A percentile compares a stretch with the other conserved stretches of the same genome.
Conservation (phyloP, 108 stramenopile genomes). For the Cyclotella baltica region DNA sequence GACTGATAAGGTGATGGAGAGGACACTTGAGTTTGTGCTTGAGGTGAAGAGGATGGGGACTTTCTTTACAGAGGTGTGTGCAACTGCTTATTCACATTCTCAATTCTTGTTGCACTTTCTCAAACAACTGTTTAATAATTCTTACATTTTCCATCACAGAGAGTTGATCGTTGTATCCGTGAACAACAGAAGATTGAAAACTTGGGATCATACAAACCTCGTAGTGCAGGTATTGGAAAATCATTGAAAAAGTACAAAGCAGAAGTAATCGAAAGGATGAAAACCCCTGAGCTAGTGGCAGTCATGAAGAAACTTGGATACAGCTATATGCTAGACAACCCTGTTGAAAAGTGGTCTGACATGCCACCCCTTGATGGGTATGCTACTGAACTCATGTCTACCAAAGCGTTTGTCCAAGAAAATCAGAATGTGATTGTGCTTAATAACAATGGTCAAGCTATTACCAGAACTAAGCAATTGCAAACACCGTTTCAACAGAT, state of each 20-base stretch:
- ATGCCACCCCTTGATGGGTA: constrained; percentile 54
- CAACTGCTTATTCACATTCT: no score
- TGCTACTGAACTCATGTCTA: constrained; percentile 29
- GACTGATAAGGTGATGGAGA: constrained; percentile 61
- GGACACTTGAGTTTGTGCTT: constrained; percentile 64
- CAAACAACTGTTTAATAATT: no score
- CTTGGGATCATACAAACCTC: constrained; percentile 74
- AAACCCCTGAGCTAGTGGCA: constrained; percentile 35
- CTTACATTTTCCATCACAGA: no score
- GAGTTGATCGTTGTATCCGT: constrained; percentile 64
- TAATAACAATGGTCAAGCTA: constrained; percentile 11
- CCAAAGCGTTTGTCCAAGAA: not conserved
- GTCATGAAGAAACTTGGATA: constrained; percentile 61
- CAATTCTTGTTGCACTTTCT: no score
- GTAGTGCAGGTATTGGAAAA: constrained; percentile 77
- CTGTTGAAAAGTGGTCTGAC: constrained; percentile 52
- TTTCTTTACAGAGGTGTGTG: constrained; percentile 62
- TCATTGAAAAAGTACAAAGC: constrained; percentile 60
- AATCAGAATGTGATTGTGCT: constrained; percentile 16
- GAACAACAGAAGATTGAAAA: constrained; percentile 67
- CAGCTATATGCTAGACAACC: constrained; percentile 56
- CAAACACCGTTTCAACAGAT: constrained; percentile 35
- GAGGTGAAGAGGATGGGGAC: constrained; percentile 66
- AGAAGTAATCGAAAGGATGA: constrained; percentile 61
- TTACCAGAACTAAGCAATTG: constrained; percentile 27